Conservation (phyloP, 179 eudicot species). For the Silene noctiflora region DNA sequence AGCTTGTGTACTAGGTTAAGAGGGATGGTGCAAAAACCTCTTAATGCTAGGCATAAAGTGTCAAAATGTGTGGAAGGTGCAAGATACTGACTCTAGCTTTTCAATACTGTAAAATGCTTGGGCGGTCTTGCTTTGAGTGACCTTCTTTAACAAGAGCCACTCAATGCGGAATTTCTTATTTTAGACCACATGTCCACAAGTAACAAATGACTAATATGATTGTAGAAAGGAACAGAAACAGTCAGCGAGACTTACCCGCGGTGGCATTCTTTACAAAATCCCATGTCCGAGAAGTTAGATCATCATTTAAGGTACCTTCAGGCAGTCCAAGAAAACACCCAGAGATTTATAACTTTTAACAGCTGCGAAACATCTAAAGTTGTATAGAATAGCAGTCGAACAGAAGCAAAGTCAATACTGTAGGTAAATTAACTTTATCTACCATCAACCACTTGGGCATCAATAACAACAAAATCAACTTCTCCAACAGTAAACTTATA, state of each 20-base stretch:
- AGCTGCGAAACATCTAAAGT: not conserved
- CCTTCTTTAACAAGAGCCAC: no score
- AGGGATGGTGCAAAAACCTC: no score
- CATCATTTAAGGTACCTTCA: conserved; percentile 53
- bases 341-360: not conserved
- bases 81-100: no score
- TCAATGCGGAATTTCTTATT: not conserved
- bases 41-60: no score
- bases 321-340: not conserved
- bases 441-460: conserved; percentile 93
- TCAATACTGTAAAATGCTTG: no score
- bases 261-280: conserved; percentile 56
- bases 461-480: conserved; percentile 81
- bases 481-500: conserved; percentile 57
- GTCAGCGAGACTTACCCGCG: conserved; percentile 42
- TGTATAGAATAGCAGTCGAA: not conserved
- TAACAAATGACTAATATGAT: not conserved
- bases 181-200: not conserved
- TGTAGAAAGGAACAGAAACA: not conserved
- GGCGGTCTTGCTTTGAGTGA: no score
- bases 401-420: not conserved
- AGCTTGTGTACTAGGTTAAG: no score
- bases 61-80: no score
- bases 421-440: conserved; percentile 12
- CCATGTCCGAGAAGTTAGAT: conserved; percentile 57